Conservation (phyloP, 2,329 filamentous ascomycete species). For the Fusarium zealandicum region DNA sequence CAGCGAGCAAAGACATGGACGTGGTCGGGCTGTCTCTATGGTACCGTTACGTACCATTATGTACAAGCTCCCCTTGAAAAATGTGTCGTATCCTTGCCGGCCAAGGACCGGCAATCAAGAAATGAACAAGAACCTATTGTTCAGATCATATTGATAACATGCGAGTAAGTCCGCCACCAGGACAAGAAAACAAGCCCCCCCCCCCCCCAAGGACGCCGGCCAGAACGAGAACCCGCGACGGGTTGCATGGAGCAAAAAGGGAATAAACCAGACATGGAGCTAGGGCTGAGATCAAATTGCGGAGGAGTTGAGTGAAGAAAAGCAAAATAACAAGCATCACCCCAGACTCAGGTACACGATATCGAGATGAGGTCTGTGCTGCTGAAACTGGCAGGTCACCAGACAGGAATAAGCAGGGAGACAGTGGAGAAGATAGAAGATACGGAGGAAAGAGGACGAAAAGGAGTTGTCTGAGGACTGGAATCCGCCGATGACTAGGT, state of each 20-base stretch:
- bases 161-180: not conserved
- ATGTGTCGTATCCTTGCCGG: slow-evolving; percentile 6
- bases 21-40: slow-evolving; percentile 1
- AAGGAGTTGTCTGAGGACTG: too few relatives aligned
- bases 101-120: slow-evolving; percentile 1
- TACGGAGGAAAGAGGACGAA: slow-evolving; percentile 21
- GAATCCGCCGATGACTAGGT: slow-evolving; percentile 23
- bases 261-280: slow-evolving; percentile 5
- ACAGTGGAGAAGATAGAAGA: slow-evolving; percentile 19
- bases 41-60: slow-evolving; percentile 25
- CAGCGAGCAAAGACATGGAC: slow-evolving; percentile 1
- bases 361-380: slow-evolving; percentile 25
- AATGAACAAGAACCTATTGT: not conserved
- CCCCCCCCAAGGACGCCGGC: not conserved
- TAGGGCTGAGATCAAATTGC: slow-evolving; percentile 33
- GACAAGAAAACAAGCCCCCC: slow-evolving; percentile 4
- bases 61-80: slow-evolving; percentile 1
- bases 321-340: slow-evolving; percentile 20
- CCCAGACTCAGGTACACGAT: slow-evolving; percentile 15
- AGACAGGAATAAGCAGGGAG: slow-evolving; percentile 27
- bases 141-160: not conserved
- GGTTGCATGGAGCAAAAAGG: not conserved
- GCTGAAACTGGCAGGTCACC: slow-evolving; percentile 24
- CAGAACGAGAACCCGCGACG: not conserved
- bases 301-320: slow-evolving; percentile 18